These are phyloP conservation scores for Metschnikowia lunata DNA, from an alignment of 805 yeast species.

Conservation along the genomic window DNA sequence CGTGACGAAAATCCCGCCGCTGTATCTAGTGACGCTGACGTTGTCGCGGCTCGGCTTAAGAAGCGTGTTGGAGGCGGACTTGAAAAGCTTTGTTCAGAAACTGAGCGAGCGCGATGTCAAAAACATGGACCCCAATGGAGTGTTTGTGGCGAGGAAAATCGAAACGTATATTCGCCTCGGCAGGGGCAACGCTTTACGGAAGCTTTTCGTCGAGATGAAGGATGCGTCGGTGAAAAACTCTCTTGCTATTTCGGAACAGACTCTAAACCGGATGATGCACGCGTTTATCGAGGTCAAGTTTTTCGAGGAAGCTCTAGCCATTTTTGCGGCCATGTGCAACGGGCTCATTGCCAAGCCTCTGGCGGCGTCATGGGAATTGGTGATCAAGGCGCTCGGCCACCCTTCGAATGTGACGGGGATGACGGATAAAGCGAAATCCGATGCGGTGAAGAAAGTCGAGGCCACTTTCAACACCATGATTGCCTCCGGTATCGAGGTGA, in stretches of 20 bases:
- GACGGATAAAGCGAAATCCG: slow-evolving; percentile 25
- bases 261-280: slow-evolving; percentile 44
- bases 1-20: slow-evolving; percentile 17
- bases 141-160: slow-evolving; percentile 20
- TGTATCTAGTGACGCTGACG: slow-evolving; percentile 16
- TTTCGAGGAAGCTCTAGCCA: slow-evolving; percentile 34
- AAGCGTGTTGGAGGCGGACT: slow-evolving; percentile 6
- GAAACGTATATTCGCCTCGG: slow-evolving; percentile 18
- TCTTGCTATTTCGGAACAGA: slow-evolving; percentile 34
- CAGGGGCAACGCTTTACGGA: slow-evolving; percentile 19
- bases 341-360: slow-evolving; percentile 37
- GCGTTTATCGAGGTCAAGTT: slow-evolving; percentile 36
- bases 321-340: slow-evolving; percentile 49
- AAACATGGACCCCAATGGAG: slow-evolving; percentile 33
- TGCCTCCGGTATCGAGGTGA: slow-evolving; percentile 31
- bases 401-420: slow-evolving; percentile 26
- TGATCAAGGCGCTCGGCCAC: slow-evolving; percentile 47
- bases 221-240: slow-evolving; percentile 23
- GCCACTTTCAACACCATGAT: slow-evolving; percentile 29
- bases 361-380: slow-evolving; percentile 53
- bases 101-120: slow-evolving; percentile 15
- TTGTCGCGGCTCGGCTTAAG: slow-evolving; percentile 15
- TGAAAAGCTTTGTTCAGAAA: slow-evolving; percentile 3
- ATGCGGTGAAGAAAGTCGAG: slow-evolving; percentile 21
- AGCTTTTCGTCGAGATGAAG: slow-evolving; percentile 23